Conservation (phyloP, 371 early-diverging fungal species). For the Mortierella sp. region DNA sequence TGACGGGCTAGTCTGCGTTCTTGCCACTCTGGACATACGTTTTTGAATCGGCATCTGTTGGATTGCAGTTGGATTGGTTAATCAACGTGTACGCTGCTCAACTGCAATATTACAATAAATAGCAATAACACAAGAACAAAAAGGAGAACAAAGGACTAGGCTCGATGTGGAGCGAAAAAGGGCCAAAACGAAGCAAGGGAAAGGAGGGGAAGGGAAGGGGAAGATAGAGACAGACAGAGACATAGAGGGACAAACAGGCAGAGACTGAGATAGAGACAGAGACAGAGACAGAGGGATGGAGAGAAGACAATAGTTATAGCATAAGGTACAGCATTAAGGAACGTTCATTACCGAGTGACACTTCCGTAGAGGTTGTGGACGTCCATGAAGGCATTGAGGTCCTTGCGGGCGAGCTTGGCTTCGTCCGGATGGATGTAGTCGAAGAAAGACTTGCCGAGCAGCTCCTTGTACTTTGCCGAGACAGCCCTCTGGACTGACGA, state of each 20-base stretch:
- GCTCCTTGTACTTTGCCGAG: slow-evolving; percentile 47
- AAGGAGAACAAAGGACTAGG: neutral
- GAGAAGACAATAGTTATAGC: slow-evolving; percentile 1
- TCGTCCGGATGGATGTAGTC: slow-evolving; percentile 74
- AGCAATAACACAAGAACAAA: slow-evolving; percentile 1
- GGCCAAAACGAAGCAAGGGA: neutral
- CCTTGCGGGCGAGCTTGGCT: slow-evolving; percentile 60
- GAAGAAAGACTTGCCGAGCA: slow-evolving; percentile 62
- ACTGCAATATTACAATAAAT: too few relatives aligned
- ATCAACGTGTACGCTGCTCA: too few relatives aligned
- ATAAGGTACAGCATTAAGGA: too few relatives aligned
- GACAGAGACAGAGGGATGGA: neutral
- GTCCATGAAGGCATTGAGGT: slow-evolving; percentile 64
- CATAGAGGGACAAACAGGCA: neutral
- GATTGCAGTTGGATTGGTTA: slow-evolving; percentile 4
- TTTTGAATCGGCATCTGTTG: slow-evolving; percentile 45
- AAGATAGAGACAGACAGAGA: neutral
- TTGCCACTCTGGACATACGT: slow-evolving; percentile 54
- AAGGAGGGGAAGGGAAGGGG: neutral
- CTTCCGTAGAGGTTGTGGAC: slow-evolving; percentile 64
- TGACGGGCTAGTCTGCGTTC: slow-evolving; percentile 30
- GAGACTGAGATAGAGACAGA: slow-evolving; percentile 4
- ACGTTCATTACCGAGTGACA: slow-evolving; percentile 71
- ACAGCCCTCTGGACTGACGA: slow-evolving; percentile 54
- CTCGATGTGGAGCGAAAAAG: neutral